phyloP scores from a whole-genome alignment of 1,139 yeast genomes.

The Entelexis paramagnoliae region DNA sequence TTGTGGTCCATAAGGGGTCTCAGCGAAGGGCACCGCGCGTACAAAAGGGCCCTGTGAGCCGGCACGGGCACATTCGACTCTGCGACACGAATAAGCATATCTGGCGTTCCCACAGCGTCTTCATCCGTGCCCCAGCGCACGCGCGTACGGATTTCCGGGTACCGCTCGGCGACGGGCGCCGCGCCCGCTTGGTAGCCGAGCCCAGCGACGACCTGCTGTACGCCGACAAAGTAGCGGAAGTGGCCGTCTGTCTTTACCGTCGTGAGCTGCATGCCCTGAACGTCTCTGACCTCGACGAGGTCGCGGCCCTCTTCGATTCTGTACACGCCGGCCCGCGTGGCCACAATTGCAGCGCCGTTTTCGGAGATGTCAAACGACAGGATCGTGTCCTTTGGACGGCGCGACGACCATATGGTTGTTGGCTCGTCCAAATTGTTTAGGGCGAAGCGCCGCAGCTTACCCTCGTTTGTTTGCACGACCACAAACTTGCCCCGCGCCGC shows the following conservation, averaged over 20 bases:
- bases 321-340: conserved; percentile 20
- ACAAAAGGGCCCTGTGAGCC: conserved; percentile 17
- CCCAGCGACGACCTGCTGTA: conserved; percentile 11
- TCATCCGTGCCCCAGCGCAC: conserved; percentile 1
- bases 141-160: neutral
- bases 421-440: neutral
- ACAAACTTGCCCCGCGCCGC: conserved; percentile 17
- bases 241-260: conserved; percentile 11
- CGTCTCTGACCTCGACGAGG: conserved; percentile 9
- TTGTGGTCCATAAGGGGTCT: conserved; percentile 4
- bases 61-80: conserved; percentile 3
- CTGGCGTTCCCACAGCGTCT: neutral
- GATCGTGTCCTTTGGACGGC: conserved; percentile 17
- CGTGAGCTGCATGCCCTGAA: conserved; percentile 11
- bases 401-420: conserved; percentile 18
- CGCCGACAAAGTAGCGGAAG: conserved; percentile 16
- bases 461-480: conserved; percentile 13
- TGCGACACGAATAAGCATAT: neutral
- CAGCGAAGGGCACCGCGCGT: conserved; percentile 22
- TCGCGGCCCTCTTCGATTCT: conserved; percentile 14
- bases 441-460: conserved; percentile 12
- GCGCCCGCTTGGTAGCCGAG: neutral
- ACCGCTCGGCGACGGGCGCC: neutral
- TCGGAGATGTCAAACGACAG: conserved; percentile 19
- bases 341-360: conserved; percentile 20